Percentiles rank a stretch among this genome's conserved stretches.
These are phyloP conservation scores for Xerocomellus dryophilus DNA, from an alignment of 768 basidiomycete genomes.

Conservation along the genomic window DNA sequence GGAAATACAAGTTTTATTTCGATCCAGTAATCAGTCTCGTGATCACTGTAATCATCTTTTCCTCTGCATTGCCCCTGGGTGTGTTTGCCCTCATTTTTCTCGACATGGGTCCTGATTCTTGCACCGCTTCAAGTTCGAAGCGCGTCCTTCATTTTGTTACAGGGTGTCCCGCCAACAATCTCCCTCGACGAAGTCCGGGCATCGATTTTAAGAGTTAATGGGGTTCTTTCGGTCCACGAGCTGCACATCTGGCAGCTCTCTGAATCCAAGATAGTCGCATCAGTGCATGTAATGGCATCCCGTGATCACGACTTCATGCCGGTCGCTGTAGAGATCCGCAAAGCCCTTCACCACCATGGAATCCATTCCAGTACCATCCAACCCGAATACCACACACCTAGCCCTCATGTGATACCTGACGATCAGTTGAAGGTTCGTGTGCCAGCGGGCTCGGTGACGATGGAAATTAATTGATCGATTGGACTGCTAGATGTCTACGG, in stretches of 20 bases:
- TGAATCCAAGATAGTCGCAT: slow-evolving; percentile 91
- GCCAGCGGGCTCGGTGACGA: background rate
- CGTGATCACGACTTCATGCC: slow-evolving; percentile 88
- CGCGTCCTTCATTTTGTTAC: slow-evolving; percentile 91
- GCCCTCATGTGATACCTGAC: slow-evolving; percentile 37
- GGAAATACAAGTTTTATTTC: slow-evolving; percentile 85
- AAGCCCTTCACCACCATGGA: slow-evolving; percentile 82
- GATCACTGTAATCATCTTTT: slow-evolving; percentile 96
- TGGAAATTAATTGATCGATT: slow-evolving; percentile 2
- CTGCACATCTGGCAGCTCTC: slow-evolving; percentile 98
- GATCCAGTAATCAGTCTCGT: slow-evolving; percentile 92
- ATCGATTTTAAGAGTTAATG: slow-evolving; percentile 79
- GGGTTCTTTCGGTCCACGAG: slow-evolving; percentile 84
- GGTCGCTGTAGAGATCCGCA: slow-evolving; percentile 78
- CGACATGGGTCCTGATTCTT: slow-evolving; percentile 3
- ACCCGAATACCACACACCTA: slow-evolving; percentile 66
- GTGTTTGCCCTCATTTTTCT: slow-evolving; percentile 18
- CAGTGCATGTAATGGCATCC: slow-evolving; percentile 88
- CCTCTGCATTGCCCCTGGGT: slow-evolving; percentile 90
- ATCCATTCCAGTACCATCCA: slow-evolving; percentile 96
- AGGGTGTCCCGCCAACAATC: slow-evolving; percentile 87
- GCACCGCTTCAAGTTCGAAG: slow-evolving; percentile 58
- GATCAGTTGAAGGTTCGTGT: slow-evolving; percentile 48
- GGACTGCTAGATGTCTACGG: slow-evolving; percentile 41
- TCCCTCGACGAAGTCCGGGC: slow-evolving; percentile 84